Conservation (phyloP, 352 stramenopile genomes). For the Globisporangium carolinianum region DNA sequence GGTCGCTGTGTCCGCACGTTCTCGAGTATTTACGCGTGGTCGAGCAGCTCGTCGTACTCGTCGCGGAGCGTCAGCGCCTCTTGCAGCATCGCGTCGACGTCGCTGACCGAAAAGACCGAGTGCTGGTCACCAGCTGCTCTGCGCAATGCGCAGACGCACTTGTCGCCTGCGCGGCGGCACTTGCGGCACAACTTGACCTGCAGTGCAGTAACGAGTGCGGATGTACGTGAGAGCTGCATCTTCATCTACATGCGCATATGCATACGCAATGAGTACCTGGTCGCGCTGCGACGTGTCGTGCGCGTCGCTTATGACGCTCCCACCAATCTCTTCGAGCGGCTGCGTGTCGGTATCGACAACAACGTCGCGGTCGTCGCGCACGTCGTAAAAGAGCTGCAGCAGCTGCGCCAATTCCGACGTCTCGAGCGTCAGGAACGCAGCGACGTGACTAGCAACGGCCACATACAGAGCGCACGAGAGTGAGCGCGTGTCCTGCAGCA, state of each 20-base stretch:
- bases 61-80: conserved; percentile 62
- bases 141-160: conserved; percentile 48
- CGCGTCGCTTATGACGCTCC: background rate
- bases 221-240: no score
- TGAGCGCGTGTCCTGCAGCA: no score
- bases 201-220: background rate
- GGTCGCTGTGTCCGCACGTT: no score
- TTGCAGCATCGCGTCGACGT: conserved; percentile 63
- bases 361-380: conserved; percentile 52
- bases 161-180: conserved; percentile 49
- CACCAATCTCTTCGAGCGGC: conserved; percentile 16
- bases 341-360: conserved; percentile 50
- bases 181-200: conserved; percentile 51
- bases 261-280: no score
- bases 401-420: conserved; percentile 54
- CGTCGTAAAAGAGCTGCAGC: conserved; percentile 54
- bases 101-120: conserved; percentile 35
- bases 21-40: conserved; percentile 4
- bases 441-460: conserved; percentile 23
- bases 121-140: conserved; percentile 13
- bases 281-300: no score
- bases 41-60: conserved; percentile 63
- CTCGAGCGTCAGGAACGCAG: conserved; percentile 55
- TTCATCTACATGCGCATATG: no score
- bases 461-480: background rate